Conservation (phyloP, 352 stramenopile genomes). For the Phytophthora brassicae region DNA sequence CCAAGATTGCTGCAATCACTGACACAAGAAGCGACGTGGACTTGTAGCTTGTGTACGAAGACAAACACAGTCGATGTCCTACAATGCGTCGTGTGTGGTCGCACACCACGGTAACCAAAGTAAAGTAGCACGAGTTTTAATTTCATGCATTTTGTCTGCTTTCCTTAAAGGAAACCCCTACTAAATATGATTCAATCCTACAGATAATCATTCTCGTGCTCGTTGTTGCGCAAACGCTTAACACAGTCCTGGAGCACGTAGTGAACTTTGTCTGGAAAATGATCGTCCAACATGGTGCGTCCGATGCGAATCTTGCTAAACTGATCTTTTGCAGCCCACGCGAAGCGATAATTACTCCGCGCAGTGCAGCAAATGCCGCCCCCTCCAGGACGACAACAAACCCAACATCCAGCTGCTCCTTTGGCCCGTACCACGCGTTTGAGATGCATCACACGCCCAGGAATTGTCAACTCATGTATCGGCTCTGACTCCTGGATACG, state of each 20-base stretch:
- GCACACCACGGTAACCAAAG: conserved; percentile 36
- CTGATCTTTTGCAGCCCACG: conserved; percentile 57
- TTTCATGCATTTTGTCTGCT: conserved; percentile 2
- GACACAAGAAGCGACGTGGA: conserved; percentile 41
- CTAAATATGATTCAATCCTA: conserved; percentile 26
- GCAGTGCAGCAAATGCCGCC: conserved; percentile 82
- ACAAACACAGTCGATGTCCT: conserved; percentile 42
- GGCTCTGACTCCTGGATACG: conserved; percentile 81
- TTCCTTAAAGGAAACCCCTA: background rate
- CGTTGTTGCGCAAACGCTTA: conserved; percentile 44
- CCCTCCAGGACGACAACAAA: conserved; percentile 77
- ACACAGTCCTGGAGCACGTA: conserved; percentile 84
- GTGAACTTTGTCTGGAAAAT: conserved; percentile 89
- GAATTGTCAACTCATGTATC: conserved; percentile 80
- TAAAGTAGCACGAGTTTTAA: conserved; percentile 7
- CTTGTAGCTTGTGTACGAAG: conserved; percentile 77
- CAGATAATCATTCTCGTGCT: conserved; percentile 33
- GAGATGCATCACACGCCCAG: conserved; percentile 75
- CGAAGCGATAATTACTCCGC: conserved; percentile 80
- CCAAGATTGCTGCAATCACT: conserved; percentile 8
- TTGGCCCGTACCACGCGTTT: conserved; percentile 48
- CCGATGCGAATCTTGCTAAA: conserved; percentile 80
- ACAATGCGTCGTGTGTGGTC: conserved; percentile 77
- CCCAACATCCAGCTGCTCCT: conserved; percentile 60
- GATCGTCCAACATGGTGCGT: conserved; percentile 86